Evolutionary conservation across 2,329 filamentous ascomycete species (phyloP).

Genomic region (Botryotinia globosa): DNA sequence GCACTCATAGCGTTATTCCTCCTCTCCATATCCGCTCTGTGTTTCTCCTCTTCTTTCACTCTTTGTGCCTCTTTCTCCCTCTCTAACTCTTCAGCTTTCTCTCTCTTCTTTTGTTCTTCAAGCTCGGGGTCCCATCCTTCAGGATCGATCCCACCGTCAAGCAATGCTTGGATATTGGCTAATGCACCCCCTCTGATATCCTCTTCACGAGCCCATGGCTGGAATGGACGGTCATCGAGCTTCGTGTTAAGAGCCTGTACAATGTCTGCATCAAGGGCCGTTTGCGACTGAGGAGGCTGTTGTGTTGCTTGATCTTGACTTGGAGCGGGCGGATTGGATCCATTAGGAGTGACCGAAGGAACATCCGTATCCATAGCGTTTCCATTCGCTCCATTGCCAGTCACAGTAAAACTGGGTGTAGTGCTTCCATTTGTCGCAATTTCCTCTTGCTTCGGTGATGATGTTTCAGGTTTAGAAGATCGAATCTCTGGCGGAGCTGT

Average conservation of each 20-base stretch:
- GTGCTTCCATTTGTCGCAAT: conserved; percentile 34
- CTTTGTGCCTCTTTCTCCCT: conserved; percentile 31
- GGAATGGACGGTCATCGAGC: conserved; percentile 55
- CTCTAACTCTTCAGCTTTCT: conserved; percentile 37
- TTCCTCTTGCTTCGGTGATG: conserved; percentile 4
- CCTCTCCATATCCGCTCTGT: conserved; percentile 30
- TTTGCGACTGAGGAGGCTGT: conserved; percentile 26
- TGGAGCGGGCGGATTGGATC: neutral
- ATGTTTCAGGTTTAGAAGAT: conserved; percentile 5
- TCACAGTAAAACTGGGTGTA: conserved; percentile 28
- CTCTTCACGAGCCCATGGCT: conserved; percentile 73
- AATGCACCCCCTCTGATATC: conserved; percentile 68
- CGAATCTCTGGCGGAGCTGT: conserved; percentile 57
- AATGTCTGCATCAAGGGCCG: conserved; percentile 39
- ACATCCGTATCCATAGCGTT: conserved; percentile 29
- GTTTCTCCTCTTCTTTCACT: conserved; percentile 38
- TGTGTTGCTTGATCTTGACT: conserved; percentile 25
- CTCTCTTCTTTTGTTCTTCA: conserved; percentile 38
- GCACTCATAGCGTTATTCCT: conserved; percentile 24
- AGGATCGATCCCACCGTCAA: conserved; percentile 61
- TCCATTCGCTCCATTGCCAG: conserved; percentile 13
- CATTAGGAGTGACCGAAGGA: conserved; percentile 18
- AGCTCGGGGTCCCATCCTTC: conserved; percentile 54
- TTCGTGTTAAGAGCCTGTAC: conserved; percentile 50
- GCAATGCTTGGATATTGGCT: conserved; percentile 59